Evolutionary conservation across 129 eudicot species (phyloP).

Genomic region (Escallonia herrerae): DNA sequence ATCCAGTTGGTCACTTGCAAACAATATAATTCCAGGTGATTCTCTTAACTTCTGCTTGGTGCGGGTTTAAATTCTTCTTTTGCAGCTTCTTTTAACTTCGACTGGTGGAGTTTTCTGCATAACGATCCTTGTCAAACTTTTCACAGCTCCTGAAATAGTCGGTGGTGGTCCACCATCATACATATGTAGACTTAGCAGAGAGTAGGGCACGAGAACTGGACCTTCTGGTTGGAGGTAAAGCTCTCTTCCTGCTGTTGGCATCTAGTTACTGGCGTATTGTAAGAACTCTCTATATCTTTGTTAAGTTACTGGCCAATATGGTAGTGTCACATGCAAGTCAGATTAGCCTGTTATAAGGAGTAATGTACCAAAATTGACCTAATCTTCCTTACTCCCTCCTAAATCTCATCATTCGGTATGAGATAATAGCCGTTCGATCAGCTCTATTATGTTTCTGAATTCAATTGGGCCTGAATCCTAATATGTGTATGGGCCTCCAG

Average conservation of each 20-base stretch:
- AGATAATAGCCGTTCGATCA: background rate
- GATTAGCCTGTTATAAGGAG: too few relatives aligned
- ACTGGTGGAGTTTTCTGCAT: background rate
- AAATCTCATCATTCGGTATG: too few relatives aligned
- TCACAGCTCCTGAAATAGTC: constrained; percentile 63
- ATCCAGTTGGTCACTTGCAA: constrained; percentile 87
- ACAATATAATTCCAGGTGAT: constrained; percentile 70
- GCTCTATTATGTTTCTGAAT: background rate
- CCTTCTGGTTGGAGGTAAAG: constrained; percentile 95
- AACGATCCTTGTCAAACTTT: constrained; percentile 9
- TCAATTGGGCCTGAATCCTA: background rate
- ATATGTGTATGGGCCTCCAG: background rate
- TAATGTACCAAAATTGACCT: too few relatives aligned
- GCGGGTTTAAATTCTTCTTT: background rate
- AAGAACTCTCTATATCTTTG: too few relatives aligned
- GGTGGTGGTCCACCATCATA: constrained; percentile 82
- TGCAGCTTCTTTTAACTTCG: too few relatives aligned
- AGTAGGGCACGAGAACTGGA: constrained; percentile 69
- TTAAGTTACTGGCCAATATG: too few relatives aligned
- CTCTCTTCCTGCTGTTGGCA: constrained; percentile 1
- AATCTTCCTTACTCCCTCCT: too few relatives aligned
- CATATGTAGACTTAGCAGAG: constrained; percentile 86
- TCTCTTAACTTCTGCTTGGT: background rate
- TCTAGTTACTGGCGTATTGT: background rate
- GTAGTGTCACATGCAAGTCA: too few relatives aligned